These are phyloP conservation scores for Umbelopsis ramanniana DNA, from an alignment of 192 early-diverging fungal species.

Conservation along the genomic window DNA sequence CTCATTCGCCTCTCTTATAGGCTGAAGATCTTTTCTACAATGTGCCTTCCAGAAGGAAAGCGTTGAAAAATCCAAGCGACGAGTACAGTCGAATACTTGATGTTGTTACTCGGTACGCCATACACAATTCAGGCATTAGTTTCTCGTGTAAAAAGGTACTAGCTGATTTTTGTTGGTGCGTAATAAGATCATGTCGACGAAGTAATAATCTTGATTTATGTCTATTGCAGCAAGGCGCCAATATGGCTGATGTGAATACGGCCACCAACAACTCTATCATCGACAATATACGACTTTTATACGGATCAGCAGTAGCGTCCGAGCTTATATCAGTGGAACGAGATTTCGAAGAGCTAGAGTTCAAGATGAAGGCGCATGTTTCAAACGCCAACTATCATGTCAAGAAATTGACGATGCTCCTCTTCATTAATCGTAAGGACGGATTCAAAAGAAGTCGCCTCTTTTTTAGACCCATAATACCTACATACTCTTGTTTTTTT, in stretches of 20 bases:
- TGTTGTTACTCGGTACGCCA: conserved; percentile 89
- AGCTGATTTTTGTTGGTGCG: neutral
- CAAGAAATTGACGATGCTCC: conserved; percentile 82
- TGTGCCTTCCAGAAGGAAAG: conserved; percentile 80
- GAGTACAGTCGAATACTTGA: conserved; percentile 93
- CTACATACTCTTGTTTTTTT: neutral
- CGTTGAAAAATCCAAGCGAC: conserved; percentile 82
- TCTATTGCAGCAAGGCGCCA: conserved; percentile 57
- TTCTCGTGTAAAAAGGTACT: conserved; percentile 91
- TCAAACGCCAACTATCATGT: conserved; percentile 89
- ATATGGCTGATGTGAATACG: conserved; percentile 82
- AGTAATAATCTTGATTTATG: neutral
- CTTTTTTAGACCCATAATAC: too few species aligned
- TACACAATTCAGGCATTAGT: conserved; percentile 84
- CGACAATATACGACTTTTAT: conserved; percentile 84
- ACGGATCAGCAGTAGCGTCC: conserved; percentile 78
- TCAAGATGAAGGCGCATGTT: conserved; percentile 76
- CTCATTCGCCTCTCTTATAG: conserved; percentile 38
- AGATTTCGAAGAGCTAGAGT: conserved; percentile 53
- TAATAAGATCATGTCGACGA: neutral
- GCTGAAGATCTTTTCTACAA: conserved; percentile 97
- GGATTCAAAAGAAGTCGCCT: too few species aligned
- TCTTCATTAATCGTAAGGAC: conserved; percentile 93
- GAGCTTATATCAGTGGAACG: conserved; percentile 75
- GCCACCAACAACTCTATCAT: conserved; percentile 58